Percentiles rank a stretch among this genome's conserved stretches.
Conservation (phyloP, 192 early-diverging fungal genomes). For the Rhizophagus sp. region DNA sequence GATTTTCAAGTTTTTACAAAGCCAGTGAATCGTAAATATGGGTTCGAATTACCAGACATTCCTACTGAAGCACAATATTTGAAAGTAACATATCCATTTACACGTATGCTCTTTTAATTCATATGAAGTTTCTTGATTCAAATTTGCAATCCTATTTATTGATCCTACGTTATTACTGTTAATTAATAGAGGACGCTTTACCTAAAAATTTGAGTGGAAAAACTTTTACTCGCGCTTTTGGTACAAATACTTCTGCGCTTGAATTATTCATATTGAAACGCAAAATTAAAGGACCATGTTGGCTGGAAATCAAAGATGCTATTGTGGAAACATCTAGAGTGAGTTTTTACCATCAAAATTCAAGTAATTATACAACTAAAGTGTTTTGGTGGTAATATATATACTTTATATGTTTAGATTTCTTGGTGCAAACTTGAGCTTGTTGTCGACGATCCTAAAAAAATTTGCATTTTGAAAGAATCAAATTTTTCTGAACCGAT, state of each 20-base stretch:
- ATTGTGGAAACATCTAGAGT: background rate
- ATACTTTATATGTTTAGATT: conserved; percentile 35
- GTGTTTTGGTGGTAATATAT: background rate
- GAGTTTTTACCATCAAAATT: too few species aligned
- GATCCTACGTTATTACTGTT: background rate
- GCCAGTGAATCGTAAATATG: conserved; percentile 78
- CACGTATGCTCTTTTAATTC: conserved; percentile 41
- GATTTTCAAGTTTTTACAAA: conserved; percentile 64
- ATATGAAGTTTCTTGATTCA: background rate
- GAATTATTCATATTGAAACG: conserved; percentile 94
- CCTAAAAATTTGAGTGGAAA: conserved; percentile 60
- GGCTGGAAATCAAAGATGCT: conserved; percentile 75
- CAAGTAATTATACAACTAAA: background rate
- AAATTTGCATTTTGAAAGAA: conserved; percentile 59
- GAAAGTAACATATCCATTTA: conserved; percentile 82
- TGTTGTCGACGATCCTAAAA: conserved; percentile 69
- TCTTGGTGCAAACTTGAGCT: conserved; percentile 92
- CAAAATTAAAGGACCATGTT: conserved; percentile 95
- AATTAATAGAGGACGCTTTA: conserved; percentile 56
- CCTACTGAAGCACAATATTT: conserved; percentile 82
- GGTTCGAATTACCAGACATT: conserved; percentile 83
- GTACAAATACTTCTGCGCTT: conserved; percentile 79
- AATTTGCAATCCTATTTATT: background rate
- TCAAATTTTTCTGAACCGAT: conserved; percentile 40
- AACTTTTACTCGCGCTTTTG: conserved; percentile 88